These are phyloP conservation scores for Aciculoconidium aculeatum DNA, from an alignment of 805 yeast genomes.

Conservation along the genomic window DNA sequence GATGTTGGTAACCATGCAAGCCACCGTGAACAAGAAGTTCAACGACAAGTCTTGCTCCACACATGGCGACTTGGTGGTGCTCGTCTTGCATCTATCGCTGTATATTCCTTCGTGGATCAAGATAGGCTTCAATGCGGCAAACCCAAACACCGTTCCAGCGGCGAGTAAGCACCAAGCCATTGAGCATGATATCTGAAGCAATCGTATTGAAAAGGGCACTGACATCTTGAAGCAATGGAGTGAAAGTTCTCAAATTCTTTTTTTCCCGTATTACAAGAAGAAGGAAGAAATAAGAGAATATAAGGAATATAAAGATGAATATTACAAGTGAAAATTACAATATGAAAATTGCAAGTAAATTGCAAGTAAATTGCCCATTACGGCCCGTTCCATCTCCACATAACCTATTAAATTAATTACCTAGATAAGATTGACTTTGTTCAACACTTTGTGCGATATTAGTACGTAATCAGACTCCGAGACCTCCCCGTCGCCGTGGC, in stretches of 20 bases:
- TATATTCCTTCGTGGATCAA: constrained; percentile 45
- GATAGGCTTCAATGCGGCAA: constrained; percentile 54
- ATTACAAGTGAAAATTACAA: too few species aligned
- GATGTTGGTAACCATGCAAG: constrained; percentile 82
- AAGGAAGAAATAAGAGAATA: too few species aligned
- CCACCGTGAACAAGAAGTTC: constrained; percentile 77
- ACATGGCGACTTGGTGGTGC: constrained; percentile 37
- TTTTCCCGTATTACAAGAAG: too few species aligned
- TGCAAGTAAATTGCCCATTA: too few species aligned
- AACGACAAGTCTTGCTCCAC: constrained; percentile 75
- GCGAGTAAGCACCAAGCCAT: constrained; percentile 50
- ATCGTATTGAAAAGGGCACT: constrained; percentile 7
- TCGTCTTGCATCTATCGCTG: constrained; percentile 31
- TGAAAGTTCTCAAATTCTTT: constrained; percentile 1
- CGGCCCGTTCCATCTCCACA: too few species aligned
- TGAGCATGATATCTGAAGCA: constrained; percentile 43
- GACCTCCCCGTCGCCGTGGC: too few species aligned
- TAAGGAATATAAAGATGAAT: too few species aligned
- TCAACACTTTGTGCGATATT: too few species aligned
- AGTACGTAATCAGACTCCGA: too few species aligned
- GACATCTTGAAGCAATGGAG: background rate
- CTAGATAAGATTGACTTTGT: too few species aligned
- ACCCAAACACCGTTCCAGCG: constrained; percentile 56
- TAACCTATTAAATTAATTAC: too few species aligned
- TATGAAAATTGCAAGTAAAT: too few species aligned